Evolutionary conservation across 2,329 filamentous ascomycete species (phyloP).

Genomic region (Acrocalymma vagum): DNA sequence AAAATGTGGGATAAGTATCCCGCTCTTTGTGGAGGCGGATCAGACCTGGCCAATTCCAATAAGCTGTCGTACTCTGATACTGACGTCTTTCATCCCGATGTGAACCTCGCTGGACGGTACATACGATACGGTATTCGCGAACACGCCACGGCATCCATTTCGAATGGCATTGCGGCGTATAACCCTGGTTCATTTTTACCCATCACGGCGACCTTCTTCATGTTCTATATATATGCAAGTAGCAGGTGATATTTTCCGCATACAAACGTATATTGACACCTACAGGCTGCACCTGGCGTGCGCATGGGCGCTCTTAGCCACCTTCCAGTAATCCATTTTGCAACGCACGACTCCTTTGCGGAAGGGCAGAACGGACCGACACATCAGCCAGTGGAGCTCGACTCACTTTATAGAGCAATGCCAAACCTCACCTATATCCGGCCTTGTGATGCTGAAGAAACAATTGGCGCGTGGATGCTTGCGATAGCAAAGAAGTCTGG

Average conservation of each 20-base stretch:
- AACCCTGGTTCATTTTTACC: conserved; percentile 35
- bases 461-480: no score
- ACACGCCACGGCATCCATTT: conserved; percentile 41
- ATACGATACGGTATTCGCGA: conserved; percentile 47
- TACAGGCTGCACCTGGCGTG: conserved; percentile 63
- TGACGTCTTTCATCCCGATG: conserved; percentile 24
- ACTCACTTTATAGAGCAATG: conserved; percentile 66
- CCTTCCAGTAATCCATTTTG: conserved; percentile 65
- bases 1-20: no score
- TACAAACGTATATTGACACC: no score
- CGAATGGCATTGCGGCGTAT: conserved; percentile 66
- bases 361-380: conserved; percentile 66
- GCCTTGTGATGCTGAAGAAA: conserved; percentile 64
- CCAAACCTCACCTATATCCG: conserved; percentile 67
- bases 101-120: conserved; percentile 59
- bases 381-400: conserved; percentile 66
- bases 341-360: conserved; percentile 65
- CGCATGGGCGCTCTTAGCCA: conserved; percentile 66
- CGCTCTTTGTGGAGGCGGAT: no score
- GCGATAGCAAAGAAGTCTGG: no score
- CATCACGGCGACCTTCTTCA: conserved; percentile 67
- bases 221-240: conserved; percentile 69
- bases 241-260: no score
- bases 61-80: neutral
- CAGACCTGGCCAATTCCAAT: conserved; percentile 53